A percentile compares a stretch with the other conserved stretches of the same genome.
Conservation (phyloP, 495 filamentous ascomycete species). For the Hyaloscypha variabilis region DNA sequence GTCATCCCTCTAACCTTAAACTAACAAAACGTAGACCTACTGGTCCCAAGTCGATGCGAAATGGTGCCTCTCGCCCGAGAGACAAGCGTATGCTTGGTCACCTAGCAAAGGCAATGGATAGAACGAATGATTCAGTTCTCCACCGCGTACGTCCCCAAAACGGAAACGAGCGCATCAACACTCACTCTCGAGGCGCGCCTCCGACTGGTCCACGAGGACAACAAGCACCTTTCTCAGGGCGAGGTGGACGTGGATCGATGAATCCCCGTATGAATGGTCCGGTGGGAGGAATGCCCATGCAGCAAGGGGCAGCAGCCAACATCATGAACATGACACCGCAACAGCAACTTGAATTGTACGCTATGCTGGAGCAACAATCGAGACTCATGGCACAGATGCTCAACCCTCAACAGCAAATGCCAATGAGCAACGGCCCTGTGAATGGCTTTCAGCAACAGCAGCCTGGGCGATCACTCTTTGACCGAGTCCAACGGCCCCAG, state of each 20-base stretch:
- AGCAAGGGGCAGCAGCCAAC: constrained; percentile 32
- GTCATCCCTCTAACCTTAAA: constrained; percentile 3
- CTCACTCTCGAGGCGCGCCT: constrained; percentile 70
- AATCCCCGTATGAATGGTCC: constrained; percentile 47
- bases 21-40: constrained; percentile 68
- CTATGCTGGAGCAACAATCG: constrained; percentile 88
- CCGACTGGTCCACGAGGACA: constrained; percentile 67
- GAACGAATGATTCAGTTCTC: constrained; percentile 69
- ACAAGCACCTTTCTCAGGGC: constrained; percentile 14
- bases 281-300: constrained; percentile 38
- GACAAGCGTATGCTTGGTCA: constrained; percentile 85
- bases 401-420: constrained; percentile 41
- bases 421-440: constrained; percentile 32
- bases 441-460: constrained; percentile 38
- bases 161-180: constrained; percentile 71
- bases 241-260: constrained; percentile 45
- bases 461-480: constrained; percentile 70
- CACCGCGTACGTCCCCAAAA: constrained; percentile 79
- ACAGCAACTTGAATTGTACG: constrained; percentile 78
- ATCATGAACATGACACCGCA: constrained; percentile 48
- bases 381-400: constrained; percentile 70
- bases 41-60: constrained; percentile 94
- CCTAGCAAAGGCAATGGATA: constrained; percentile 84
- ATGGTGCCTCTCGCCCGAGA: constrained; percentile 51
- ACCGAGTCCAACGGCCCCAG: constrained; percentile 62